Evolutionary conservation across 192 early-diverging fungal species (phyloP), one percentile per base, ranked within the genome.

Genomic region (Backusella westeae): DNA sequence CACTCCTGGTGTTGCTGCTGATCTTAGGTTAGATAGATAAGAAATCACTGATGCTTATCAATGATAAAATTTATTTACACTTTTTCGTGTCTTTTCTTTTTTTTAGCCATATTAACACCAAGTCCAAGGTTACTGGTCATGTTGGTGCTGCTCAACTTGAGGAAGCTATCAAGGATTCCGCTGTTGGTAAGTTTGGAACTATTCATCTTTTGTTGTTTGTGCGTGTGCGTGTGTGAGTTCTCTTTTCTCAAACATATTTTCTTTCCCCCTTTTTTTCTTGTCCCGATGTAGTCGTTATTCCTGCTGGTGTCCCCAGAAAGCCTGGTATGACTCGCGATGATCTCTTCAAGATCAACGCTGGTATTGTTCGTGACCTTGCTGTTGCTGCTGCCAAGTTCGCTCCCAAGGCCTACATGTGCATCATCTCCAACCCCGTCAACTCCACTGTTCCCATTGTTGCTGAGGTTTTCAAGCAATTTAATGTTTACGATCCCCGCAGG

Each of bases 291-390:
- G 93, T 99, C 68, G 94, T 99, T 67, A 98, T 99, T 79, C 98
- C 98, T 34, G 97, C 96, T 76, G 96, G 97, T 82, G 94, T 99
- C 17, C 97, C 97, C 71, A 92, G 97, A 82, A 99, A 99, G 93
- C 97, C 96, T 72, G 97, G 96, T 72, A 99, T 99, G 97, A 96
- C 96, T 75, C 94, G 97, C 83, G 96, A 99, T 83, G 97, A 99
- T 77, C 87, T 99, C 76, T 99, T 99, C 94, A 99, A 98, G 90
- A 96, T 90, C 87, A 97, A 97, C 84, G 96, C 95, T 76, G 89
- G 92, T 69, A 97, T 97, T 80, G 93, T 96, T 77, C 90, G 89
- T 75, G 89, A 81, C 75, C 88, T 96, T 49, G 95, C 96, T 77
- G 85, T 90, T 74, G 94, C 90, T 66, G 88, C 90, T 80, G 95